phyloP scores from a whole-genome alignment of 257 asterid species.

The Nyctanthes arbortristis region DNA sequence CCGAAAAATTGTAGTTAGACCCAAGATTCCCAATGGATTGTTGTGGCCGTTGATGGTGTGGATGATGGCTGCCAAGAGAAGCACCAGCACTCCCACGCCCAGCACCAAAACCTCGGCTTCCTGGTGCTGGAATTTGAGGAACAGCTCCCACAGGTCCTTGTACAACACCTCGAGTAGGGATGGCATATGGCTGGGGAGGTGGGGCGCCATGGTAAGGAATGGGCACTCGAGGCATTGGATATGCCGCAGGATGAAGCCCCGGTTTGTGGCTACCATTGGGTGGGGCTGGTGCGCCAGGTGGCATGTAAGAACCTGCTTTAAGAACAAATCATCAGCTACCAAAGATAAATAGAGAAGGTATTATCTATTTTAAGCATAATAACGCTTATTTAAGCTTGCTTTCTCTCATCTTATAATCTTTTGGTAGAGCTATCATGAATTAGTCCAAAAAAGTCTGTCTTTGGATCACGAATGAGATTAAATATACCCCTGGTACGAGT shows the following conservation, averaged over 20 bases:
- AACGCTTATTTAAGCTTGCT: not conserved
- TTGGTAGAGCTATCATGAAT: not conserved
- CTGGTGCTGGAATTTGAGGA: conserved; percentile 88
- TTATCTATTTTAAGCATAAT: not conserved
- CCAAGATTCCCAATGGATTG: conserved; percentile 71
- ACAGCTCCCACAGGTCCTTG: conserved; percentile 93
- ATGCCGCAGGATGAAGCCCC: conserved; percentile 82
- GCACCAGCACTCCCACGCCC: conserved; percentile 89
- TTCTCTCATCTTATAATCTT: conserved; percentile 5
- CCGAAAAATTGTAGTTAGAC: conserved; percentile 71
- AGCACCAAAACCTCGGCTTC: conserved; percentile 84
- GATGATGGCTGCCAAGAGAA: conserved; percentile 92
- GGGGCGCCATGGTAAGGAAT: conserved; percentile 79
- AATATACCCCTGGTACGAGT: conserved; percentile 80
- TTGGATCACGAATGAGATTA: conserved; percentile 5
- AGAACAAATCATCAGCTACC: conserved; percentile 21
- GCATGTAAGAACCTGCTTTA: conserved; percentile 73
- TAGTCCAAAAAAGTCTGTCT: not conserved
- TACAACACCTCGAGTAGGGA: conserved; percentile 89
- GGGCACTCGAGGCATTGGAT: conserved; percentile 82
- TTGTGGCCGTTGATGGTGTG: conserved; percentile 85
- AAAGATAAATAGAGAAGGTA: conserved; percentile 1
- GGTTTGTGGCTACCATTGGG: conserved; percentile 84
- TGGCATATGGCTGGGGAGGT: conserved; percentile 89
- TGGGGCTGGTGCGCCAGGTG: conserved; percentile 79